Conservation (phyloP, 495 filamentous ascomycete species). For the Choiromyces venosus region DNA sequence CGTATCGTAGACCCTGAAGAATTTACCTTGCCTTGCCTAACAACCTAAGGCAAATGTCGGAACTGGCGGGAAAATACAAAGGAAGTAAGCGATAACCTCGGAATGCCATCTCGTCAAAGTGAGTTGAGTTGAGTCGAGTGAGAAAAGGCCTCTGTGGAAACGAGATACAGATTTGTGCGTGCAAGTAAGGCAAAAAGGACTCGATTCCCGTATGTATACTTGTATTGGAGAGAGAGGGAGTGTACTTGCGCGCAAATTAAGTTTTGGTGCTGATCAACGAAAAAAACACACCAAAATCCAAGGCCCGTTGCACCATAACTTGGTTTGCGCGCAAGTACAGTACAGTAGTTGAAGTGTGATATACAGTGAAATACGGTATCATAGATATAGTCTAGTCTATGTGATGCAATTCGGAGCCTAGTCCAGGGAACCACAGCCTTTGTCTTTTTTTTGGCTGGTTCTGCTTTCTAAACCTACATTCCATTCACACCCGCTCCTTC, state of each 20-base stretch:
- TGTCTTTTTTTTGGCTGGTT: background rate
- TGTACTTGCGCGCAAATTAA: too few relatives aligned
- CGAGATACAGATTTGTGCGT: background rate
- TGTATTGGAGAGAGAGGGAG: slow-evolving; percentile 1
- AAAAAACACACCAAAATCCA: too few relatives aligned
- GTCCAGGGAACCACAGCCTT: background rate
- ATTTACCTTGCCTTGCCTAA: background rate
- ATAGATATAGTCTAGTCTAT: background rate
- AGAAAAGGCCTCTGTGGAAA: background rate
- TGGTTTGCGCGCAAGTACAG: too few relatives aligned
- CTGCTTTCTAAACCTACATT: background rate
- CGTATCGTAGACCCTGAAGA: background rate
- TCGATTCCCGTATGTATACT: background rate
- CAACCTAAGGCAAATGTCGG: background rate
- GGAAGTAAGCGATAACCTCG: background rate
- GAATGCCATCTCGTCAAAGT: background rate
- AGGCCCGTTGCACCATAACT: too few relatives aligned
- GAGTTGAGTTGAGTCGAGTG: background rate
- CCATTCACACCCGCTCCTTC: background rate
- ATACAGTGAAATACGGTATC: background rate
- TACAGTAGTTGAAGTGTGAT: background rate
- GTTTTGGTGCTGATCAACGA: too few relatives aligned
- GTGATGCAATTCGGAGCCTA: background rate
- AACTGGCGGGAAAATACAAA: background rate
- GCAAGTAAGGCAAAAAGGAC: background rate